These are phyloP conservation scores for Moesziomyces sp. DNA, from an alignment of 1,284 basidiomycete species.

Conservation along the genomic window DNA sequence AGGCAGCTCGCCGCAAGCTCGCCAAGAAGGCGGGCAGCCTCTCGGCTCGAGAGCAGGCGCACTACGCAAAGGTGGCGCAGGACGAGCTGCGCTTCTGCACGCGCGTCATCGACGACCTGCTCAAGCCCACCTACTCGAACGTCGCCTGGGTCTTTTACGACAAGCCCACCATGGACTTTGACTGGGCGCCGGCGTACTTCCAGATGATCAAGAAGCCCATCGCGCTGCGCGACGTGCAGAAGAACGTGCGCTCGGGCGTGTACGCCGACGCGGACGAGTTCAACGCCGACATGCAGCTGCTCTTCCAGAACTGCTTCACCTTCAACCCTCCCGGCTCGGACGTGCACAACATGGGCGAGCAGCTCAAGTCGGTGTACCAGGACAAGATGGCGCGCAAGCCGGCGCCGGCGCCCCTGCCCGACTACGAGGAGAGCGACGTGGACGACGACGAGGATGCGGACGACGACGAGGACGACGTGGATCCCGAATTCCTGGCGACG, in stretches of 20 bases:
- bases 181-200: conserved; percentile 85
- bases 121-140: conserved; percentile 79
- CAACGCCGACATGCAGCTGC: conserved; percentile 88
- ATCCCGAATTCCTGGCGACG: conserved; percentile 49
- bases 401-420: conserved; percentile 60
- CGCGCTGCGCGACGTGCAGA: conserved; percentile 72
- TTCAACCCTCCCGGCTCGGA: conserved; percentile 91
- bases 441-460: conserved; percentile 68
- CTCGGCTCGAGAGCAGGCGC: conserved; percentile 68
- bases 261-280: conserved; percentile 83
- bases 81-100: conserved; percentile 87
- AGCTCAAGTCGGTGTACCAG: conserved; percentile 83
- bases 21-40: conserved; percentile 49
- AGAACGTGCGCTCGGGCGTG: conserved; percentile 79
- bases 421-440: conserved; percentile 67
- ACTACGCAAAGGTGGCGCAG: conserved; percentile 76
- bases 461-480: conserved; percentile 56
- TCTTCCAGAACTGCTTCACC: conserved; percentile 90
- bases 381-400: conserved; percentile 88
- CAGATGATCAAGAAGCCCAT: conserved; percentile 92
- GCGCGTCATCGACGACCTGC: conserved; percentile 80
- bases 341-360: conserved; percentile 75
- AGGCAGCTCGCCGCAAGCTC: conserved; percentile 35
- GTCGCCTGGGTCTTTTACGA: conserved; percentile 89
- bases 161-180: conserved; percentile 83